Base-by-base conservation (phyloP, 805 yeast genomes). In the Wickerhamomyces rabaulensis region DNA sequence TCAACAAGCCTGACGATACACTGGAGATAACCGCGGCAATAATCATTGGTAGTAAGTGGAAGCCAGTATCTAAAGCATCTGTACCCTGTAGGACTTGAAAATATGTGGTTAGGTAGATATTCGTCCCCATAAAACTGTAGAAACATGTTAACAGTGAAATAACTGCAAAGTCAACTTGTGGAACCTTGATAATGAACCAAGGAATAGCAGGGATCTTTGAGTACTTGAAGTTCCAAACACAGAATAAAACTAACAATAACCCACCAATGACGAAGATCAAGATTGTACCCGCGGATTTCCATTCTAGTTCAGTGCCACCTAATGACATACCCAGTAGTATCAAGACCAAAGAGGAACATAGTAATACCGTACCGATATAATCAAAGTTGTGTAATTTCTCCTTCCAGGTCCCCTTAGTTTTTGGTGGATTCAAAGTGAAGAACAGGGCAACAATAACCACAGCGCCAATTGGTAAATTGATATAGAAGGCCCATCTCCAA, bases 401-500 rank as follows among this genome's bases (percentile, higher is more conserved):
- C 27, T 52, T 57, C 33, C 69, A 45, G 17, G 63, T 57, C 13
- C 75, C 75, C n/a, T 56, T 56, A 1, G 78, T 72, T n/a, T 55
- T 56, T 7, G 78, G 78, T 12, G 83, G 80, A 26, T 70, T 65
- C 58, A 76, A 74, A 17, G 71, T 66, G 5, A 71, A 48, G 4
- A 70, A 41, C 16, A 78, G 58, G 8, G 70, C 52, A 0, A 59
- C 56, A 17, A 71, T 56, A 0, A 79, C 75, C 0, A 69, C 45
- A 1, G 84, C 88, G 16, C 87, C 86, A 31, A 82, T 62, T 3
- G 89, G 87, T 33, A 85, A 61, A 61, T 84, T 84, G 51, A 85
- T 70, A 63, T 79, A 85, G 59, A 83, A 85, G 55, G 87, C 79
- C 88, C 90, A 83, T 56, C 90, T 69, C 90, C 90, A 84, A n/a